Evolutionary conservation across 1,284 basidiomycete species (phyloP), one percentile per base, ranked within the genome.

Genomic region (Austroboletus niveus): DNA sequence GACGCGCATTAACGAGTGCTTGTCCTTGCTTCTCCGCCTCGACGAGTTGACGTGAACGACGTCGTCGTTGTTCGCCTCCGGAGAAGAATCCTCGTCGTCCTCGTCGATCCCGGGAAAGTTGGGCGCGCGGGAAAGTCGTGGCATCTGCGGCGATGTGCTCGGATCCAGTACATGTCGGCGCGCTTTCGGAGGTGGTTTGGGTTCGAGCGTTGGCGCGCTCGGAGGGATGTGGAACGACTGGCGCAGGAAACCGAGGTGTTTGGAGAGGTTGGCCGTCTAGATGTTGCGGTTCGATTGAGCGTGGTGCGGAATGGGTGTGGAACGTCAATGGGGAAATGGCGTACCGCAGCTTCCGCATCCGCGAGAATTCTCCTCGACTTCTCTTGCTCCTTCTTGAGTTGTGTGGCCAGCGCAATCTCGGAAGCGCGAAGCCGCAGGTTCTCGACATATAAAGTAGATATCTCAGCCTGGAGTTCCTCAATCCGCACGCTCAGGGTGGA

Each of bases 381-480:
- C 66, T 87, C 85, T 49, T 81, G 80, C 69, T 91, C 89, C 60
- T 81, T 82, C 73, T 86, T 89, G 54, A 92, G 77, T 63, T 90
- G 84, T 24, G 85, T 74, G 11, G 78, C 72, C 42, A 92, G 79
- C 15, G 85, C 80, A 61, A 91, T 88, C 70, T 90, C 86, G 24
- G 87, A 86, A 57, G 86, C 82, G 48, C 87, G 83, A 59, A 92
- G 74, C 47, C 85, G 81, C 42, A 92, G 77, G 70, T 92, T 92
- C 74, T 92, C 89, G 56, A 84, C 81, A 56, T 88, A 83, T 40
- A 92, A 78, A 27, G 79, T 79, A 43, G 88, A 86, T 69, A 92
- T 84, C 69, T 91, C 85, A 32, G 82, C 76, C 63, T 90, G 88
- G 53, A 92, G 79, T 67, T 92, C 89, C 68, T 92, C 89, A 63